Conservation (phyloP, 1,284 basidiomycete species). For the Ustilago crameri region DNA sequence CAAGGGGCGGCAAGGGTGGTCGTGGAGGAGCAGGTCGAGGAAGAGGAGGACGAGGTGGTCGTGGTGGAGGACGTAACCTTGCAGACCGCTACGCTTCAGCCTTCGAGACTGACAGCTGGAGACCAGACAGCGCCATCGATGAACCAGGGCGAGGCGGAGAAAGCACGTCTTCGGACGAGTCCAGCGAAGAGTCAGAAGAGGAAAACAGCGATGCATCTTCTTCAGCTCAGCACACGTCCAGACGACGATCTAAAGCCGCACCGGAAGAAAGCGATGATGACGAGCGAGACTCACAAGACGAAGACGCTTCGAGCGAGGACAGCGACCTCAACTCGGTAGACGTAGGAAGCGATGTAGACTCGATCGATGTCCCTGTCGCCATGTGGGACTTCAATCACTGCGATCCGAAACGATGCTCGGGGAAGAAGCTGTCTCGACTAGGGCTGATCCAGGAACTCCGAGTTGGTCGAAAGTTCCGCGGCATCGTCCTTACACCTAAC, state of each 20-base stretch:
- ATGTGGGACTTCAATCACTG: slow-evolving; percentile 90
- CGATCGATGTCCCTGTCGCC: slow-evolving; percentile 56
- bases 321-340: slow-evolving; percentile 40
- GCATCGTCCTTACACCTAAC: slow-evolving; percentile 93
- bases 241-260: slow-evolving; percentile 7
- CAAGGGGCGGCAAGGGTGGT: slow-evolving; percentile 34
- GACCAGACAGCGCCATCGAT: slow-evolving; percentile 53
- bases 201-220: slow-evolving; percentile 9
- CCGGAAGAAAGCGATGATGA: slow-evolving; percentile 10
- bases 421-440: slow-evolving; percentile 88
- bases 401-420: slow-evolving; percentile 91
- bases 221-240: slow-evolving; percentile 16
- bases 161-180: slow-evolving; percentile 3
- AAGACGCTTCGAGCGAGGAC: slow-evolving; percentile 23
- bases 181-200: slow-evolving; percentile 8
- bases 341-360: slow-evolving; percentile 37
- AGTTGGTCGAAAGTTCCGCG: slow-evolving; percentile 87
- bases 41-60: slow-evolving; percentile 37
- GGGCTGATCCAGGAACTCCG: slow-evolving; percentile 85
- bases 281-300: slow-evolving; percentile 8
- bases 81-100: slow-evolving; percentile 36
- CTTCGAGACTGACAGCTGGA: slow-evolving; percentile 43
- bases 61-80: slow-evolving; percentile 34
- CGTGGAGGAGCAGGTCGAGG: slow-evolving; percentile 36
- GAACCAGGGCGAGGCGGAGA: slow-evolving; percentile 8